Conservation (phyloP, 169 alveolate species). For the Eimeria acervulina region DNA sequence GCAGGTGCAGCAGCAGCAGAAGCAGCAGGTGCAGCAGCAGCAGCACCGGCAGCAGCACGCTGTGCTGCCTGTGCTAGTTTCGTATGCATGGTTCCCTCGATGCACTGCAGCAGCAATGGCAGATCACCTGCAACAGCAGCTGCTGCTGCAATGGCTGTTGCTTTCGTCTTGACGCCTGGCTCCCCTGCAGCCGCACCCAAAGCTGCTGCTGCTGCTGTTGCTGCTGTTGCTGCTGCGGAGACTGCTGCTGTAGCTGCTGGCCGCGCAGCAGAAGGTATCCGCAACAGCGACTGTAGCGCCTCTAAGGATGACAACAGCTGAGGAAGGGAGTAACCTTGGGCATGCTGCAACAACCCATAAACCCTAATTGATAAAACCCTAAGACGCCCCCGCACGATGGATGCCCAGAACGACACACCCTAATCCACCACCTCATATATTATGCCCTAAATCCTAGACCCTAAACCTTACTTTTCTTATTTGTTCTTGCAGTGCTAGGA, state of each 20-base stretch:
- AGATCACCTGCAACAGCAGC: slow-evolving; percentile 26
- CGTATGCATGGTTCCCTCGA: slow-evolving; percentile 48
- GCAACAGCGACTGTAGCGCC: slow-evolving; percentile 62
- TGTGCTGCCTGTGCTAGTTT: slow-evolving; percentile 49
- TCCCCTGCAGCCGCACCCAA: slow-evolving; percentile 4
- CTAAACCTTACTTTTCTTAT: slow-evolving; percentile 29
- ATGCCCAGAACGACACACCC: not conserved
- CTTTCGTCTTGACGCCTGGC: not conserved
- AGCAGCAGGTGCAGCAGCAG: not conserved
- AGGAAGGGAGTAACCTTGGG: slow-evolving; percentile 13
- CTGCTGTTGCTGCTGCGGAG: slow-evolving; percentile 66
- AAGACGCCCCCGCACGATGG: too few species aligned
- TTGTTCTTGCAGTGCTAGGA: slow-evolving; percentile 37
- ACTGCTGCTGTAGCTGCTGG: slow-evolving; percentile 76
- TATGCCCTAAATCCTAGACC: slow-evolving; percentile 12
- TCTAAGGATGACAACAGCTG: slow-evolving; percentile 60
- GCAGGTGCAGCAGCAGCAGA: not conserved
- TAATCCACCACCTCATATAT: not conserved
- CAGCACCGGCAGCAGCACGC: slow-evolving; percentile 20
- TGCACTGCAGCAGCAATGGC: slow-evolving; percentile 21
- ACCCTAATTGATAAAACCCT: not conserved
- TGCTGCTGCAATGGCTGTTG: slow-evolving; percentile 56
- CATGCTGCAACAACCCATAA: slow-evolving; percentile 53
- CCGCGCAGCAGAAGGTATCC: slow-evolving; percentile 67
- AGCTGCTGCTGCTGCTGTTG: slow-evolving; percentile 34